Conservation (phyloP, 768 basidiomycete species). For the Macrolepiota fuliginosa region DNA sequence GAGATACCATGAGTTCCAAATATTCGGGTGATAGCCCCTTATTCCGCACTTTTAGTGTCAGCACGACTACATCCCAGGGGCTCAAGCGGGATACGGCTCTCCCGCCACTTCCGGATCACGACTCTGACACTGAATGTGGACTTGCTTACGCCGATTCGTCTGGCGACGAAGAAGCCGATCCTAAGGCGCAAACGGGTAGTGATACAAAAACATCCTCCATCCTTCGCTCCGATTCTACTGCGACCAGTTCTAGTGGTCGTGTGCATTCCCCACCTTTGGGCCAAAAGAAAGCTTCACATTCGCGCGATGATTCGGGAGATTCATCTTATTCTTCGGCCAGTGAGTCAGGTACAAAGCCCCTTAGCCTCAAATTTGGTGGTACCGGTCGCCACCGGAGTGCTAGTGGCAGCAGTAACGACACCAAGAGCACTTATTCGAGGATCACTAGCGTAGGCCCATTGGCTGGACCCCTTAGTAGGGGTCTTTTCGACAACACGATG, state of each 20-base stretch:
- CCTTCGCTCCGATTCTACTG: constrained; percentile 14
- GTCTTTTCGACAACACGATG: constrained; percentile 16
- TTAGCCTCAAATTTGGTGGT: constrained; percentile 37
- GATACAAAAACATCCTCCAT: neutral
- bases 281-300: neutral
- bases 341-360: constrained; percentile 28
- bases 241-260: constrained; percentile 9
- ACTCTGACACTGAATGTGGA: constrained; percentile 41
- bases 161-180: constrained; percentile 36
- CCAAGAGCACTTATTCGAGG: constrained; percentile 30
- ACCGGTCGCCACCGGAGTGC: constrained; percentile 26
- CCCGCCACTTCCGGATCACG: constrained; percentile 31
- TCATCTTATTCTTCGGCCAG: constrained; percentile 24
- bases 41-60: constrained; percentile 15
- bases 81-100: neutral
- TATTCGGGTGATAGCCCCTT: constrained; percentile 8
- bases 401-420: constrained; percentile 27
- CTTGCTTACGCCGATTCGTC: constrained; percentile 51
- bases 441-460: constrained; percentile 14
- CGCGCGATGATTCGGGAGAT: constrained; percentile 22
- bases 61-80: constrained; percentile 16
- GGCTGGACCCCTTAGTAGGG: constrained; percentile 7
- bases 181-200: constrained; percentile 7
- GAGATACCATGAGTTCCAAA: neutral
- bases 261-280: neutral